These are phyloP conservation scores for Neurospora discreta DNA, from an alignment of 495 filamentous ascomycete species.

Conservation along the genomic window DNA sequence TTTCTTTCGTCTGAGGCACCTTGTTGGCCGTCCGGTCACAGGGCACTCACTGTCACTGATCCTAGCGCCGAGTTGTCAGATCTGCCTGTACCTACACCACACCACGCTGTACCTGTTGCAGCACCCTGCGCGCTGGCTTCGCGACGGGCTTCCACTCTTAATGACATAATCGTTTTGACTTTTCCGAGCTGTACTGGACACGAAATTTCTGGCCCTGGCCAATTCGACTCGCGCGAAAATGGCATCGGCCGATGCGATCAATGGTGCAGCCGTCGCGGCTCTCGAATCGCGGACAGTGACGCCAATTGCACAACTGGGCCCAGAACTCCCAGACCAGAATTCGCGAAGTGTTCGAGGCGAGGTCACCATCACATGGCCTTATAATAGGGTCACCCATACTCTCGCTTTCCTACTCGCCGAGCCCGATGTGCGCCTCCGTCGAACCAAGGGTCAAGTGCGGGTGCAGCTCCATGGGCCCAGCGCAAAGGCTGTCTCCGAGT, in stretches of 20 bases:
- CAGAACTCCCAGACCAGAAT: conserved; percentile 31
- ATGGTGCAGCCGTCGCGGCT: background rate
- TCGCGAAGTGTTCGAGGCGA: conserved; percentile 42
- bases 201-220: background rate
- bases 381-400: conserved; percentile 59
- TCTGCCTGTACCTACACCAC: background rate
- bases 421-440: conserved; percentile 75
- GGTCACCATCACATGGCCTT: conserved; percentile 86
- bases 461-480: conserved; percentile 61
- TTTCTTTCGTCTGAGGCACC: background rate
- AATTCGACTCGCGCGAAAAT: conserved; percentile 4
- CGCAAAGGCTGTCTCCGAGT: conserved; percentile 56
- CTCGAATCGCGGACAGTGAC: conserved; percentile 13
- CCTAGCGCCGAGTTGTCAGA: background rate
- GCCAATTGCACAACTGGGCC: conserved; percentile 58
- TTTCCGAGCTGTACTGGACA: background rate
- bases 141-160: background rate
- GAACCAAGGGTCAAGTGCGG: conserved; percentile 69
- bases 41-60: background rate
- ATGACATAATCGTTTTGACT: background rate
- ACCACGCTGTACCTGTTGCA: background rate
- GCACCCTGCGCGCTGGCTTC: background rate
- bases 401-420: conserved; percentile 73
- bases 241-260: conserved; percentile 8
- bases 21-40: background rate